These are phyloP conservation scores for Cladosporium sp. DNA, from an alignment of 2,329 filamentous ascomycete species.

Conservation along the genomic window DNA sequence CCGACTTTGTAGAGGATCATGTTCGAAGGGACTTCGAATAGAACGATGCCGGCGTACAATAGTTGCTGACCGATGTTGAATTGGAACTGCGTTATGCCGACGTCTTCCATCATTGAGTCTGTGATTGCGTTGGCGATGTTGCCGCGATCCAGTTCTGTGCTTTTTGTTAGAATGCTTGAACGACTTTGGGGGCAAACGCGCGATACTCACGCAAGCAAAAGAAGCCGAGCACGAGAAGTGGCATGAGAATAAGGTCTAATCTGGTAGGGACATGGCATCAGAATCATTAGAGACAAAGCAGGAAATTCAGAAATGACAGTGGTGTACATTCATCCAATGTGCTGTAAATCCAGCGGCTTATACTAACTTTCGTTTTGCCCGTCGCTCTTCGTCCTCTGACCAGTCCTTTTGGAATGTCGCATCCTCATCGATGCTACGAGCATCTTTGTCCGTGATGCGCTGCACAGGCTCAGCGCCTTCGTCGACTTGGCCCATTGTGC, in stretches of 20 bases:
- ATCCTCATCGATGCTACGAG: background rate
- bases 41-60: constrained; percentile 38
- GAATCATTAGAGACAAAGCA: background rate
- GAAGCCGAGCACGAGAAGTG: constrained; percentile 37
- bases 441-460: background rate
- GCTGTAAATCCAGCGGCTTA: background rate
- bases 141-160: constrained; percentile 26
- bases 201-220: constrained; percentile 36
- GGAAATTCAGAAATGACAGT: background rate
- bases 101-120: constrained; percentile 35
- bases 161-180: background rate
- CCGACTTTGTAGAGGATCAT: constrained; percentile 39
- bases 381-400: background rate
- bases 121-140: constrained; percentile 37
- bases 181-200: background rate
- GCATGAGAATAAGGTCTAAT: constrained; percentile 38
- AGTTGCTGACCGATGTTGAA: constrained; percentile 41
- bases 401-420: background rate
- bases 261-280: constrained; percentile 21
- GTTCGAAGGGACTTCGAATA: constrained; percentile 37
- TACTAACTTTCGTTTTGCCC: background rate
- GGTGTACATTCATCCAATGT: background rate
- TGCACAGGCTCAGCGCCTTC: background rate
- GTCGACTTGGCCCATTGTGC: background rate
- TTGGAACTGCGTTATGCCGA: constrained; percentile 36